phyloP scores from a whole-genome alignment of 2,329 filamentous ascomycete genomes.

The Trichophyton simii region DNA sequence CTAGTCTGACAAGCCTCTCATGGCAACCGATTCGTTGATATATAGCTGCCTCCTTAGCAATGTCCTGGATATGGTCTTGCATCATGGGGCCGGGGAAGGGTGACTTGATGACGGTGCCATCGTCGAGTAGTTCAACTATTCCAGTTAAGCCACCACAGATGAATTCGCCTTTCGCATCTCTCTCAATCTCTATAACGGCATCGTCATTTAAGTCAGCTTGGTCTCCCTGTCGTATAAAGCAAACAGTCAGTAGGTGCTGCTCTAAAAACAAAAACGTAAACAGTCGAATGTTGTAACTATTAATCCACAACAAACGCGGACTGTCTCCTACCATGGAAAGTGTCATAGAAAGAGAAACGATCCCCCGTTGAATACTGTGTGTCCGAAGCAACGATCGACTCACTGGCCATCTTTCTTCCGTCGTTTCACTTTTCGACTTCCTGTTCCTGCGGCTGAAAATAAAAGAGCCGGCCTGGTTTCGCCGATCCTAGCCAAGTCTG shows the following conservation, averaged over 20 bases:
- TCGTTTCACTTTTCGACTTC: too few relatives aligned
- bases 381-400: too few relatives aligned
- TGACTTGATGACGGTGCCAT: slow-evolving; percentile 6
- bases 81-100: slow-evolving; percentile 1
- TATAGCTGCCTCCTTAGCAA: slow-evolving; percentile 6
- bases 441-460: not conserved
- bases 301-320: not conserved
- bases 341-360: too few relatives aligned
- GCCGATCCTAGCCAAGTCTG: not conserved
- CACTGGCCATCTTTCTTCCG: too few relatives aligned
- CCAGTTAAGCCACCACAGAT: slow-evolving; percentile 7
- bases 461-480: not conserved
- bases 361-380: too few relatives aligned
- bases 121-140: slow-evolving; percentile 6
- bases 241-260: not conserved
- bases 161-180: slow-evolving; percentile 5
- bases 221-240: not conserved
- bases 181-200: not conserved
- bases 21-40: slow-evolving; percentile 3
- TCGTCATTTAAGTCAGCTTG: not conserved
- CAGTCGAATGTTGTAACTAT: too few relatives aligned
- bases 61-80: slow-evolving; percentile 6
- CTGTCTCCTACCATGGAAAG: not conserved
- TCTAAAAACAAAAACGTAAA: too few relatives aligned
- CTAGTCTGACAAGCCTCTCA: not conserved